Base-by-base conservation (phyloP, 768 basidiomycete genomes). In the Lentinus brumalis region DNA sequence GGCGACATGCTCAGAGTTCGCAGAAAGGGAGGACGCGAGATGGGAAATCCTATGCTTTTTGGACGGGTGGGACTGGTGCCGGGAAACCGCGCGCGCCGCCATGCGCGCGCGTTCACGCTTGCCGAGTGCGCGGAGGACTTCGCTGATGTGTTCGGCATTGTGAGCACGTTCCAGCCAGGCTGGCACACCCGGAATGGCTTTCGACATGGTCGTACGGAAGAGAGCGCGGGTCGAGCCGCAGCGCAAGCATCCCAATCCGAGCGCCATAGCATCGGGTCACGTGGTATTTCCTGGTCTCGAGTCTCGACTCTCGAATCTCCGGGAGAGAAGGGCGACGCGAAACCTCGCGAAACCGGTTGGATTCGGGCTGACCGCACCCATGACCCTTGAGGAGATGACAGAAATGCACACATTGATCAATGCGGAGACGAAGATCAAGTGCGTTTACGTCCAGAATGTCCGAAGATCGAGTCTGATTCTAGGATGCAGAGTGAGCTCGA, bases 401-500 rank as follows among this genome's bases (percentile, higher is more conserved):
- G 26, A 49, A 49, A 38, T 52, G 57, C 50, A 56, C 59, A 78
- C 76, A 26, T 76, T 88, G 32, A 74, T 82, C 50, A 75, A 72
- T 49, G 56, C 73, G 44, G 74, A 77, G 49, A 84, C 82, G 5
- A 73, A 72, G 29, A 79, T 88, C 70, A 87, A 84, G 86, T 86
- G 49, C 39, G 73, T 60, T 15, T 35, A 14, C 29, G 21, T 26
- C 26, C 29, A 26, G 46, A 1, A 11, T 39, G 21, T 5, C 29
- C 38, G 11, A 35, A 44, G 38, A n/a, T 50, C 29, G 42, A 30
- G 2, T 10, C 26, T 30, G 39, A 29, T 55, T 6, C 16, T 60
- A 59, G 64, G 64, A 60, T 51, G 15, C 63, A 92, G 91, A 78
- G 91, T 92, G 67, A 92, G 89, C 73, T 92, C 91, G 38, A 86